Evolutionary conservation across 108 stramenopile species (phyloP).

Genomic region (Nitzschia sp.): DNA sequence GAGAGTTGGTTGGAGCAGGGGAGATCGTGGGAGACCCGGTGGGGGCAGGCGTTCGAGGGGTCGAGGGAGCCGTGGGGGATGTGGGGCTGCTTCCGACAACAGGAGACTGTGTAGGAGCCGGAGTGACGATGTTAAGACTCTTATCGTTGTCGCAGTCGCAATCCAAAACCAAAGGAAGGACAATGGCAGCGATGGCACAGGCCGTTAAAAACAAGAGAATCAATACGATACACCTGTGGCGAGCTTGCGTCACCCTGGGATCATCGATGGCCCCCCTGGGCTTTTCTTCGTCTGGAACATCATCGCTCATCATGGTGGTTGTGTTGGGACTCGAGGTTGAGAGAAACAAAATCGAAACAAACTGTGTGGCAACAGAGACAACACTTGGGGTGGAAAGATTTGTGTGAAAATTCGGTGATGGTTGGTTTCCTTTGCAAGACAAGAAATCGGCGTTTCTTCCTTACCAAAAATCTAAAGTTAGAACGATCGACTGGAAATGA

Average conservation of each 20-base stretch:
- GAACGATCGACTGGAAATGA: too few species aligned
- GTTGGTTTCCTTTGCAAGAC: too few species aligned
- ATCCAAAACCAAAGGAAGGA: slow-evolving; percentile 21
- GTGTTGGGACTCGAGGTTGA: not conserved
- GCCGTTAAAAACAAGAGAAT: slow-evolving; percentile 11
- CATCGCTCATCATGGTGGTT: slow-evolving; percentile 20
- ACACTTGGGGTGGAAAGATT: too few species aligned
- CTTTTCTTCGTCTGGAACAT: not conserved
- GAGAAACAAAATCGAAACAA: too few species aligned
- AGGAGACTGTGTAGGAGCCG: not conserved
- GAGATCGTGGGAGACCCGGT: slow-evolving; percentile 4
- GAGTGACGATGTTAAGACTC: not conserved
- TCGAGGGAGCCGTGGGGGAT: not conserved
- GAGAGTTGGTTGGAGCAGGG: slow-evolving; percentile 8
- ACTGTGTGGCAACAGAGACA: too few species aligned
- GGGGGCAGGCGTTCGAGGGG: not conserved
- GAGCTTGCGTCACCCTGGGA: slow-evolving; percentile 6
- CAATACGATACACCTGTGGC: slow-evolving; percentile 24
- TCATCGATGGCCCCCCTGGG: slow-evolving; percentile 6
- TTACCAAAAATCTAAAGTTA: too few species aligned
- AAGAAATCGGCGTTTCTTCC: too few species aligned
- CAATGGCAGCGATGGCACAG: slow-evolving; percentile 23
- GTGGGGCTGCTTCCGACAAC: slow-evolving; percentile 2
- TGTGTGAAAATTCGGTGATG: too few species aligned
- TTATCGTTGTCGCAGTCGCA: slow-evolving; percentile 8